phyloP scores from a whole-genome alignment of 2,329 filamentous ascomycete species.

The Fusarium xyrophilum region DNA sequence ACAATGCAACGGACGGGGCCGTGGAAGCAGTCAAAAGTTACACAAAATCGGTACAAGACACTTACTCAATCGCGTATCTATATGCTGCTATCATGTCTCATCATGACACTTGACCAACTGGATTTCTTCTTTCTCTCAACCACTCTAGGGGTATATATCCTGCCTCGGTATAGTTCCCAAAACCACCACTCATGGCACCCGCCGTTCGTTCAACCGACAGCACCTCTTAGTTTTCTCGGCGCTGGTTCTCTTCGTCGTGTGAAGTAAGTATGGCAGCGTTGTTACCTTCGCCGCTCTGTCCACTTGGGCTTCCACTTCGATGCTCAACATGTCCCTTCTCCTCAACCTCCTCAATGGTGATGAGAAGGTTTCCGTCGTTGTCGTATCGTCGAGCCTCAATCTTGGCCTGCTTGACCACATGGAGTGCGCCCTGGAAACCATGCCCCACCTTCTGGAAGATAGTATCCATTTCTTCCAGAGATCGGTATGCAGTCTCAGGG shows the following conservation, averaged over 20 bases:
- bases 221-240: conserved; percentile 21
- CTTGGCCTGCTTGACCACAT: conserved; percentile 48
- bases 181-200: not conserved
- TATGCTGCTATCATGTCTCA: conserved; percentile 10
- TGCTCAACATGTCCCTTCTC: conserved; percentile 47
- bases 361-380: conserved; percentile 64
- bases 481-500: conserved; percentile 69
- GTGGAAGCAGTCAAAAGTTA: conserved; percentile 2
- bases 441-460: conserved; percentile 64
- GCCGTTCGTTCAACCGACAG: not conserved
- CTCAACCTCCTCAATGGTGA: conserved; percentile 52
- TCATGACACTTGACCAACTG: not conserved
- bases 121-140: not conserved
- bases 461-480: conserved; percentile 70
- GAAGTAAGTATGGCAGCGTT: conserved; percentile 42
- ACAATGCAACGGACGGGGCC: not conserved
- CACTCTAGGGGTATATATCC: conserved; percentile 6
- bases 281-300: conserved; percentile 23
- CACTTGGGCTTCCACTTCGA: conserved; percentile 41
- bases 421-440: conserved; percentile 49
- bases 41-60: not conserved
- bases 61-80: conserved; percentile 24
- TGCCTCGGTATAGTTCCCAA: not conserved
- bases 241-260: conserved; percentile 47
- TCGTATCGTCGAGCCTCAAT: conserved; percentile 64